These are phyloP conservation scores for Ustanciosporium gigantosporum DNA, from an alignment of 1,284 basidiomycete genomes.

Conservation along the genomic window DNA sequence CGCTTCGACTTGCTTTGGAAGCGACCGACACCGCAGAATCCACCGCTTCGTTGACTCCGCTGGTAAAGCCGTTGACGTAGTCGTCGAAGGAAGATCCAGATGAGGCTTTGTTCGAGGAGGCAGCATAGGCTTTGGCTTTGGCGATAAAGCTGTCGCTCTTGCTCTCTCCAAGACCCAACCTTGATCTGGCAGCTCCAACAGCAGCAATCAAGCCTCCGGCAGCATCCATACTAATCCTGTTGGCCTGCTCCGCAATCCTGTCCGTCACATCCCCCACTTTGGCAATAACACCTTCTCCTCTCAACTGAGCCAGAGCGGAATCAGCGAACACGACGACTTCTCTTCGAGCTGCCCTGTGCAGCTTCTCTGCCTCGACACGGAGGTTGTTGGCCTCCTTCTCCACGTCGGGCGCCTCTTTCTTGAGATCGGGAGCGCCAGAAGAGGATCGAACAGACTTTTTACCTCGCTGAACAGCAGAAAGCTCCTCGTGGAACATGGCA, in stretches of 20 bases:
- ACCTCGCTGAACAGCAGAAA: conserved; percentile 27
- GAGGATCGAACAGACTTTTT: conserved; percentile 16
- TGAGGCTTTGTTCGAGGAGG: conserved; percentile 9
- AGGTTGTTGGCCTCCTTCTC: conserved; percentile 32
- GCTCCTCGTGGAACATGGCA: conserved; percentile 32
- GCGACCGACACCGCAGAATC: conserved; percentile 3
- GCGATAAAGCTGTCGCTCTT: conserved; percentile 23
- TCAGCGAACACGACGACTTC: conserved; percentile 37
- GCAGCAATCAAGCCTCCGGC: conserved; percentile 37
- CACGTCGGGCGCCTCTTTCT: conserved; percentile 30
- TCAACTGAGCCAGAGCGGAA: conserved; percentile 28
- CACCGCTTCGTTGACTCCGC: not conserved
- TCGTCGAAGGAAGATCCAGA: conserved; percentile 24
- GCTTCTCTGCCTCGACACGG: conserved; percentile 15
- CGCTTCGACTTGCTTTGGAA: not conserved
- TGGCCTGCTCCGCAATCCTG: conserved; percentile 34
- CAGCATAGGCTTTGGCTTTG: conserved; percentile 22
- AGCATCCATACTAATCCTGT: conserved; percentile 35
- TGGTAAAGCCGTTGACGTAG: not conserved
- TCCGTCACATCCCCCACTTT: conserved; percentile 36
- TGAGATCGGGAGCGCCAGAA: conserved; percentile 27
- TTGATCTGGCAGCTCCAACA: conserved; percentile 25
- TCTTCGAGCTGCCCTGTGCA: conserved; percentile 36
- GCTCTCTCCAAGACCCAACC: conserved; percentile 26
- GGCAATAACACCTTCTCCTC: conserved; percentile 31